A percentile compares a stretch with the other conserved stretches of the same genome.
phyloP scores from a whole-genome alignment of 352 stramenopile genomes.

The Phytophthora palmivora region DNA sequence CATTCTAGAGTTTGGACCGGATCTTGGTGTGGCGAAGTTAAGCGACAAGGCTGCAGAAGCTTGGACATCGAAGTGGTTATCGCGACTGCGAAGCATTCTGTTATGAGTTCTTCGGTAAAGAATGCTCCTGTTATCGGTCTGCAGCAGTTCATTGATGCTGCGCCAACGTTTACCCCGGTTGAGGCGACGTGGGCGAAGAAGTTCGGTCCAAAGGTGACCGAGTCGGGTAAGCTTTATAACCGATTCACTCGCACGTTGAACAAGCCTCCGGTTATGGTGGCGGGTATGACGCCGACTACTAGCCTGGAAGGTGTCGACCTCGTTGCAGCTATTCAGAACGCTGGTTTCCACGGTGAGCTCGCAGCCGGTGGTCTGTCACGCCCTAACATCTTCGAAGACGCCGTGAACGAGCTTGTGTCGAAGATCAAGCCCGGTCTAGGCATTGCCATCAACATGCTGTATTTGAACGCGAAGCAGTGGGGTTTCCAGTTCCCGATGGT shows the following conservation, averaged over 20 bases:
- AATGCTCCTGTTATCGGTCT: slow-evolving; percentile 46
- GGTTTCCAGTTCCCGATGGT: slow-evolving; percentile 92
- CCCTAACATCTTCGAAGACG: slow-evolving; percentile 74
- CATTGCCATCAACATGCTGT: slow-evolving; percentile 91
- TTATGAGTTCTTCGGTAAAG: slow-evolving; percentile 26
- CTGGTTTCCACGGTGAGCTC: slow-evolving; percentile 83
- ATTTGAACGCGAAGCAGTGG: slow-evolving; percentile 90
- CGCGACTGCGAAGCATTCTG: slow-evolving; percentile 49
- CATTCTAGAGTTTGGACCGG: slow-evolving; percentile 81
- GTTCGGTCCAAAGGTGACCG: slow-evolving; percentile 57
- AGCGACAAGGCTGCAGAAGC: slow-evolving; percentile 52
- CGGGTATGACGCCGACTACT: slow-evolving; percentile 88
- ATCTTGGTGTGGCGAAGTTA: slow-evolving; percentile 62
- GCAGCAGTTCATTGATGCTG: slow-evolving; percentile 49
- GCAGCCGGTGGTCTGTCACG: slow-evolving; percentile 75
- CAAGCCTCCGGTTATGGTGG: slow-evolving; percentile 82
- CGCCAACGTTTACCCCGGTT: slow-evolving; percentile 1
- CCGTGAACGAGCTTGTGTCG: slow-evolving; percentile 66
- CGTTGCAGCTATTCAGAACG: slow-evolving; percentile 83
- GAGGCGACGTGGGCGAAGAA: slow-evolving; percentile 55
- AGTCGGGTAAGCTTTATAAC: slow-evolving; percentile 65
- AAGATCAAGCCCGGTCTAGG: slow-evolving; percentile 80
- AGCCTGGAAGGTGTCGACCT: slow-evolving; percentile 83
- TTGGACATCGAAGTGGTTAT: slow-evolving; percentile 64
- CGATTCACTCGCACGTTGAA: slow-evolving; percentile 79